Evolutionary conservation across 768 basidiomycete genomes (phyloP).

Genomic region (Cystofilobasidium ferigula): DNA sequence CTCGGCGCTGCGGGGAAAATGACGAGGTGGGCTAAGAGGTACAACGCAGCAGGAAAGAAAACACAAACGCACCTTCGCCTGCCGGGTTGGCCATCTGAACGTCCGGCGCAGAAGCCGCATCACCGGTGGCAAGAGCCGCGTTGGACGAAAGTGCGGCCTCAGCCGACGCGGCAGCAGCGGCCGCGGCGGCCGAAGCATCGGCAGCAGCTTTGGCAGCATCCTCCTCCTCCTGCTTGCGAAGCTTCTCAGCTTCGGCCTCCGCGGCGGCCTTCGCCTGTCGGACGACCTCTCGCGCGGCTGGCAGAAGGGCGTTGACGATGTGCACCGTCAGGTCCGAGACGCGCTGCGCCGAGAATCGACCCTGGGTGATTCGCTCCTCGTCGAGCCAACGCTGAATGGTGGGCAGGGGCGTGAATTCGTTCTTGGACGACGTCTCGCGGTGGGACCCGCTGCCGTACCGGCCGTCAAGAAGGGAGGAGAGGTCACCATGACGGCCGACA

Average conservation of each 20-base stretch:
- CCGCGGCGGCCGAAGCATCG: background rate
- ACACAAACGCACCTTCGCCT: background rate
- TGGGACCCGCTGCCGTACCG: background rate
- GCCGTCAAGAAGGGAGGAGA: background rate
- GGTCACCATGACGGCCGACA: background rate
- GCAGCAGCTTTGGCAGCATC: background rate
- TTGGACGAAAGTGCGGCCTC: background rate
- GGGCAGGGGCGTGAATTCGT: slow-evolving; percentile 64
- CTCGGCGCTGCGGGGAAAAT: no score
- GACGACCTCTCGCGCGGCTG: slow-evolving; percentile 56
- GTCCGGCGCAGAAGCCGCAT: slow-evolving; percentile 2
- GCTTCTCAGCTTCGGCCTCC: background rate
- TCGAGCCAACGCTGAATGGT: slow-evolving; percentile 82
- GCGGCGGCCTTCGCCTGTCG: slow-evolving; percentile 14
- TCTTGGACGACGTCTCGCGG: slow-evolving; percentile 34
- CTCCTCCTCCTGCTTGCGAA: background rate
- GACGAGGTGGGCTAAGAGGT: no score
- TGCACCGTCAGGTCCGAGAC: slow-evolving; percentile 59
- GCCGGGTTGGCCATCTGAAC: slow-evolving; percentile 8
- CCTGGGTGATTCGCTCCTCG: slow-evolving; percentile 70
- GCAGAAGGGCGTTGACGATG: slow-evolving; percentile 60
- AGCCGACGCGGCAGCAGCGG: background rate
- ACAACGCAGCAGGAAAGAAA: no score
- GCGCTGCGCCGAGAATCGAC: slow-evolving; percentile 59
- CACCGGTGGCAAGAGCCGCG: background rate